Evolutionary conservation across 139 green algal genomes (phyloP), one percentile per base, ranked within the genome.

Genomic region (Micromonas commoda): DNA sequence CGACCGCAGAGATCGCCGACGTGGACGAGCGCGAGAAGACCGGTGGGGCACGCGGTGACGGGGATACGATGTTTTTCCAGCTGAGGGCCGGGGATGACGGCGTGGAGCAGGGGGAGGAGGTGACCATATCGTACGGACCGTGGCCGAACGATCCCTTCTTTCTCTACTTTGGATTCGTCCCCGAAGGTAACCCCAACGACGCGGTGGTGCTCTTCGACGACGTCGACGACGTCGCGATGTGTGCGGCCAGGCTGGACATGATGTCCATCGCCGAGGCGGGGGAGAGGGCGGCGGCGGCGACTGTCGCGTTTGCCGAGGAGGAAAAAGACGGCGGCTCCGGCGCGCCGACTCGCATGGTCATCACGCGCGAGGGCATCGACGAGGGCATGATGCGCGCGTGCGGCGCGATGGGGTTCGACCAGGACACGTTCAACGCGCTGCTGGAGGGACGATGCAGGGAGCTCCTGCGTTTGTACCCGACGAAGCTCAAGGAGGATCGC

Each of bases 101-200:
- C 32, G 53, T 75, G 21, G 68, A 75, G 26, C 24, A 39, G 23
- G 89, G 85, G 0, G 70, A 87, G 51, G 84, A 90, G 77, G 33
- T 88, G 57, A 61, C 84, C 39, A 77, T 88, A 20, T 85, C 79
- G 5, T 94, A 94, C 74, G 90, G 91, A 26, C 91, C 96, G 64
- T 82, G 91, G 1, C 38, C 60, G 74, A 95, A 93, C 73, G 92
- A 97, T 34, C 87, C 94, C 76, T 96, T 93, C 68, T 86, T 95
- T 32, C 34, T 91, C 21, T 86, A 93, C 77, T 92, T 93, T 68
- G 91, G 91, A 24, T 96, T 96, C 71, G 82, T 96, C 29, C 91
- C 90, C 24, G 60, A 81, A 0, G 67, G 76, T 33, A 93, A 92
- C 80, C 85, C 87, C 0, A 86, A 93, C 69, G 91, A 96, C 38